phyloP scores from a whole-genome alignment of 2,329 filamentous ascomycete species.

The Alternaria conjuncta region DNA sequence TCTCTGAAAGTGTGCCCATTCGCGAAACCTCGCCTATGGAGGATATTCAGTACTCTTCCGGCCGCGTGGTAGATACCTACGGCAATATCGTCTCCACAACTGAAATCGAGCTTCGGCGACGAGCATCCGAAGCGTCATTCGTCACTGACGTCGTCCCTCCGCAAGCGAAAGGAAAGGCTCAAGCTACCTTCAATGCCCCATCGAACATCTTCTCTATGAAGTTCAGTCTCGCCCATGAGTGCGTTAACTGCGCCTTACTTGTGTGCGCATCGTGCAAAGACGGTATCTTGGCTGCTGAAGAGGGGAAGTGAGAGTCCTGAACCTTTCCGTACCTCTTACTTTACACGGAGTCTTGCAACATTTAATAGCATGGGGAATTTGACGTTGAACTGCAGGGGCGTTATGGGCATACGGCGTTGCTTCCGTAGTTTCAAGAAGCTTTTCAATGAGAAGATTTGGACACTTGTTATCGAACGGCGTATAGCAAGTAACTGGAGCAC shows the following conservation, averaged over 20 bases:
- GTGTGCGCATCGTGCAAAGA: slow-evolving; percentile 34
- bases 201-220: background rate
- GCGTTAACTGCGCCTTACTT: slow-evolving; percentile 25
- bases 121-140: slow-evolving; percentile 9
- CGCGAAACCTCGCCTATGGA: slow-evolving; percentile 14
- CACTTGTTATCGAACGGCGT: background rate
- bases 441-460: background rate
- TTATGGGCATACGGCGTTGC: background rate
- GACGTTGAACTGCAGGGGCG: background rate
- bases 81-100: slow-evolving; percentile 19
- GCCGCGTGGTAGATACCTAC: slow-evolving; percentile 25
- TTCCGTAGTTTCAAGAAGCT: background rate
- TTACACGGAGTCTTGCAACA: background rate
- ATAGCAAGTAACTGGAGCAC: background rate
- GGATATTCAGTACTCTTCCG: slow-evolving; percentile 5
- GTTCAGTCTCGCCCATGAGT: slow-evolving; percentile 37
- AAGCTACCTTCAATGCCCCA: background rate
- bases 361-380: background rate
- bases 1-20: slow-evolving; percentile 12
- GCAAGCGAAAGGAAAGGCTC: too few relatives aligned
- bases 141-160: background rate
- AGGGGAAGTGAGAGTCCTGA: background rate
- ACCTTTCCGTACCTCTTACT: background rate
- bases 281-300: background rate
- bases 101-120: slow-evolving; percentile 4